phyloP scores from a whole-genome alignment of 805 yeast genomes.

The Metschnikowia shivogae region DNA sequence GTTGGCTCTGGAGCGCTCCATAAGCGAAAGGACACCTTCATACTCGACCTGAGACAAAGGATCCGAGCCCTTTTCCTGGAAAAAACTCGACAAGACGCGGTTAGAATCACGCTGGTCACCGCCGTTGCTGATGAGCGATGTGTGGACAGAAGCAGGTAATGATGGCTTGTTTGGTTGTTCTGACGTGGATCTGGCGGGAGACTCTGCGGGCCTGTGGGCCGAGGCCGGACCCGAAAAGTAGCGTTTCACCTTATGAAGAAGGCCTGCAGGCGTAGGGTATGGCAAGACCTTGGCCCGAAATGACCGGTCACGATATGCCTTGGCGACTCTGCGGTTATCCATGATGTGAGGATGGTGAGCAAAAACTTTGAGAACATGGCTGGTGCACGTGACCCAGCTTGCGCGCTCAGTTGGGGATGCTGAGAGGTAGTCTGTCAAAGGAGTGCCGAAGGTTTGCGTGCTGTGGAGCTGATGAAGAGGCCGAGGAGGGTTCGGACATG shows the following conservation, averaged over 20 bases:
- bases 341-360: slow-evolving; percentile 13
- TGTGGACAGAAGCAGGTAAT: slow-evolving; percentile 6
- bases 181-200: not conserved
- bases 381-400: slow-evolving; percentile 4
- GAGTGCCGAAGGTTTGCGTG: too few species aligned
- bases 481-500: too few species aligned
- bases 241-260: slow-evolving; percentile 27
- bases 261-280: slow-evolving; percentile 20
- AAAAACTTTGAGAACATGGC: slow-evolving; percentile 5
- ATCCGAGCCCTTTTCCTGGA: slow-evolving; percentile 67
- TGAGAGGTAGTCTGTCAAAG: too few species aligned
- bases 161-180: not conserved
- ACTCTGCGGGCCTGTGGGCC: not conserved
- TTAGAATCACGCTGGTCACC: slow-evolving; percentile 32
- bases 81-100: slow-evolving; percentile 62
- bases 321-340: slow-evolving; percentile 35
- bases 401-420: not conserved
- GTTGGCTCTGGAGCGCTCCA: slow-evolving; percentile 21
- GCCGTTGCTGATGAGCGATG: slow-evolving; percentile 5
- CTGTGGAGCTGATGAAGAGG: too few species aligned
- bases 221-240: slow-evolving; percentile 19
- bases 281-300: slow-evolving; percentile 20
- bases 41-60: slow-evolving; percentile 72
- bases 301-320: slow-evolving; percentile 24
- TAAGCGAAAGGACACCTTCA: slow-evolving; percentile 74